Evolutionary conservation across 352 stramenopile genomes (phyloP), one percentile per base, ranked within the genome.

Genomic region (Phytophthora quininea): DNA sequence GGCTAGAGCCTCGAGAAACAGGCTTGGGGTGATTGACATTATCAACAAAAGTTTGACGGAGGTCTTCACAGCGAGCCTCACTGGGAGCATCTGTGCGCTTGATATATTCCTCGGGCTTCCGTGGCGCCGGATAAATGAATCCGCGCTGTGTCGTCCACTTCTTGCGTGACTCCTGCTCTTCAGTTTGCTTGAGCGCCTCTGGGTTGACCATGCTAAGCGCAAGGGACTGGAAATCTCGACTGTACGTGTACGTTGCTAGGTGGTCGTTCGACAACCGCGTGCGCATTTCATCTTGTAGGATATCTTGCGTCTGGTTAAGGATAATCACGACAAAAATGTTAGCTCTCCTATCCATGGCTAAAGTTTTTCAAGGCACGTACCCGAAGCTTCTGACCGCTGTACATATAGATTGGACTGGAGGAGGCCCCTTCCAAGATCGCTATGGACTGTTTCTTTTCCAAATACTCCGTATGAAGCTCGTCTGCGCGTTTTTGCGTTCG

Each of bases 71-170:
- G 0, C 93, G 82, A 38, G 88, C 83, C 52, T 85, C 80, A 61
- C 85, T 96, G 0, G 89, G 89, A 12, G 82, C 85, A 45, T 90
- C 63, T 9, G 73, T 58, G 64, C 95, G 89, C 31, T 79, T 81
- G 57, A 87, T 82, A 58, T 92, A 96, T 54, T 97, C 92, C 9
- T 50, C 57, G 10, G 81, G 73, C 3, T 79, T 67, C 2, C 84
- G 75, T 43, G 92, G 87, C 4, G 73, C 78, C 3, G 92, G 93
- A 57, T 97, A 98, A 40, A 96, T 70, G 49, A 98, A 98, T 0
- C 93, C 93, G 10, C 84, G 73, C 42, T 85, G 69, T 0, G 92
- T 98, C 1, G 92, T 97, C 85, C 89, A 97, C 46, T 84, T 76
- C 31, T 78, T 81, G 43, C 76, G 79, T 1, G 61, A 48, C 6